These are phyloP conservation scores for Elaeis guineensis DNA, from an alignment of 176 grass and related monocot genomes.

Conservation along the genomic window DNA sequence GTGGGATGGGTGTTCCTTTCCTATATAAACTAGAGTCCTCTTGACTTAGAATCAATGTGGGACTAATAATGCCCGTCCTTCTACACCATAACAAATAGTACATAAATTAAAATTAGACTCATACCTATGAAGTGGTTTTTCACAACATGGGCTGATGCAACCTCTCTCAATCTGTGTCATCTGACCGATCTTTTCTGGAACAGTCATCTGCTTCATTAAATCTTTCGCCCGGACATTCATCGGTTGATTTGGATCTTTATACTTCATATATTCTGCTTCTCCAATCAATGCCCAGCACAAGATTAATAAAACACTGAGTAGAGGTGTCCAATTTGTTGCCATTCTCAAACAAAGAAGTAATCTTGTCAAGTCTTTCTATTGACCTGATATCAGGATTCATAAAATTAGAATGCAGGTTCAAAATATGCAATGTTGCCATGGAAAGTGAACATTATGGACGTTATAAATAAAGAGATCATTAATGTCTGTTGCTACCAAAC, in stretches of 20 bases:
- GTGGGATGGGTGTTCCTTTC: too few species aligned
- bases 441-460: too few species aligned
- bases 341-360: conserved; percentile 50
- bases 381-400: too few species aligned
- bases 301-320: conserved; percentile 33
- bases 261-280: conserved; percentile 34
- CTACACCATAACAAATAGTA: too few species aligned
- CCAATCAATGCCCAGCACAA: conserved; percentile 40
- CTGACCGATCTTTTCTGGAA: conserved; percentile 89
- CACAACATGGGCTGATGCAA: conserved; percentile 63
- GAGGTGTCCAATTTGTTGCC: conserved; percentile 36
- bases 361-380: background rate
- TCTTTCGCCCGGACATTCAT: conserved; percentile 49
- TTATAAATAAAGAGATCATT: too few species aligned
- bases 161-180: conserved; percentile 96
- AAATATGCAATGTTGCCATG: too few species aligned
- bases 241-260: conserved; percentile 47
- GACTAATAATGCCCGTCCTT: too few species aligned
- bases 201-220: conserved; percentile 58
- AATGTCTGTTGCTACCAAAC: too few species aligned
- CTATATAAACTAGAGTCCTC: too few species aligned
- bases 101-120: background rate
- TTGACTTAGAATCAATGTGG: too few species aligned
- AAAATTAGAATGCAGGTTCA: too few species aligned
- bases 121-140: conserved; percentile 64